phyloP scores from a whole-genome alignment of 2,329 filamentous ascomycete species.

The Tolypocladium ovalisporum region DNA sequence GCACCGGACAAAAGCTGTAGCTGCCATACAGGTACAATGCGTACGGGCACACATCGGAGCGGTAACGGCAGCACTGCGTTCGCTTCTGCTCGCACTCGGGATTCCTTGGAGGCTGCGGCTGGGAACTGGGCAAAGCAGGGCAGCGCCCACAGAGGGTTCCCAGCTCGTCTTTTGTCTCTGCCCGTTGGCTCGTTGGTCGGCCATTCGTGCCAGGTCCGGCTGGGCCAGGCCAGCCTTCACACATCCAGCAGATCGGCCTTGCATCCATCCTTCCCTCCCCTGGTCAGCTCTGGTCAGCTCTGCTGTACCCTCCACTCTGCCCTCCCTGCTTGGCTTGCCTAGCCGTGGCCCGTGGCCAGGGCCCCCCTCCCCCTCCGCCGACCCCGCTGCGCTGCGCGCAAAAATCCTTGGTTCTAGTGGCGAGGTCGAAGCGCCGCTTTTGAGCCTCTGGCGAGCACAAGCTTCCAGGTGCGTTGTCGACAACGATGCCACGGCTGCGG shows the following conservation, averaged over 20 bases:
- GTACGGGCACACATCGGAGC: background rate
- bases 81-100: background rate
- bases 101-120: background rate
- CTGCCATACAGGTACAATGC: background rate
- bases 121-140: background rate
- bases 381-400: slow-evolving; percentile 3
- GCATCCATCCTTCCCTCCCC: background rate
- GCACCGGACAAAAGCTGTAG: background rate
- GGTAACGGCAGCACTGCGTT: background rate
- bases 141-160: background rate
- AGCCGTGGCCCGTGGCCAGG: slow-evolving; percentile 1
- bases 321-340: background rate
- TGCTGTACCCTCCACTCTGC: background rate
- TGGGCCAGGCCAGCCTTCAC: background rate
- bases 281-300: background rate
- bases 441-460: background rate
- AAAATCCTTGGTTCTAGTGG: slow-evolving; percentile 6
- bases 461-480: background rate
- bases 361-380: background rate
- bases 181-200: background rate
- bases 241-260: background rate
- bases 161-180: background rate
- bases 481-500: background rate
- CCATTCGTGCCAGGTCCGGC: background rate
- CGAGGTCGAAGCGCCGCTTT: slow-evolving; percentile 1